Conservation (phyloP, 108 stramenopile genomes). For the Cyclotella kingstonii region DNA sequence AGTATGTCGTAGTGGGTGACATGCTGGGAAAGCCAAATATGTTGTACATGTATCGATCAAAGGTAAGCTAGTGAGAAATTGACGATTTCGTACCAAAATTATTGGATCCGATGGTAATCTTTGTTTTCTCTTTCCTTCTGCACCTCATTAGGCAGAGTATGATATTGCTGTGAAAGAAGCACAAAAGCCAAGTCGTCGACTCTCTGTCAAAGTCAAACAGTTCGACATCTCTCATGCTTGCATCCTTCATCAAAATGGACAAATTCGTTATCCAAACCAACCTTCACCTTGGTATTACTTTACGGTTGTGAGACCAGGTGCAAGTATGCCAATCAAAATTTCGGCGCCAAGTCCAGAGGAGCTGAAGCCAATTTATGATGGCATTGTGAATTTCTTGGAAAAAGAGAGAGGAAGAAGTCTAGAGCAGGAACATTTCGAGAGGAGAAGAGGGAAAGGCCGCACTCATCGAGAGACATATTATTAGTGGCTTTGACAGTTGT, state of each 20-base stretch:
- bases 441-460: background rate
- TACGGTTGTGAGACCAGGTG: conserved; percentile 12
- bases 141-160: conserved; percentile 18
- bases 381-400: conserved; percentile 13
- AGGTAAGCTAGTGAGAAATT: conserved; percentile 19
- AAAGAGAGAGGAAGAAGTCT: too few relatives aligned
- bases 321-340: conserved; percentile 42
- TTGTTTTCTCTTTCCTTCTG: background rate
- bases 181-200: conserved; percentile 6
- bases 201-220: conserved; percentile 47
- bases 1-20: conserved; percentile 45
- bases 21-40: conserved; percentile 28
- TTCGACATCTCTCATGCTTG: conserved; percentile 29
- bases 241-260: conserved; percentile 19
- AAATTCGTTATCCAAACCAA: conserved; percentile 24
- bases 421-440: background rate
- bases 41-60: conserved; percentile 41
- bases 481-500: too few relatives aligned
- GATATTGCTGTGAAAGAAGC: conserved; percentile 42
- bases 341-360: conserved; percentile 11
- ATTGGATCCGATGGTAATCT: background rate
- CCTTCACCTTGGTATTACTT: conserved; percentile 24
- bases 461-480: background rate
- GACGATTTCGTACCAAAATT: background rate
- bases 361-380: conserved; percentile 29